phyloP scores from a whole-genome alignment of 345 rosid genomes.

The Capsella bursapastoris region DNA sequence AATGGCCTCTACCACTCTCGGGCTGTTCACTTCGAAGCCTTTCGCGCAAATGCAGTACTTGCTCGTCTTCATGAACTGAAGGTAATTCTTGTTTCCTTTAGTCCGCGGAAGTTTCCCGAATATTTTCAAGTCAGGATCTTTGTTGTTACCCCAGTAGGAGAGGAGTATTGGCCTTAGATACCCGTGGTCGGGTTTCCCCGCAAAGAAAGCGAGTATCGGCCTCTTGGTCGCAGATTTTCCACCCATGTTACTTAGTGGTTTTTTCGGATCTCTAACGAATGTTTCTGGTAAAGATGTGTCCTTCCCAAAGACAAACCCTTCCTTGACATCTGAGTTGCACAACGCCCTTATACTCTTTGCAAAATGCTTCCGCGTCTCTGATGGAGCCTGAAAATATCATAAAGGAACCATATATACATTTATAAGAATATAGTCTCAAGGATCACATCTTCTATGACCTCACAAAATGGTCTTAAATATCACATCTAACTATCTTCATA shows the following conservation, averaged over 20 bases:
- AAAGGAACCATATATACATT: not conserved
- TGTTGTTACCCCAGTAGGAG: slow-evolving; percentile 74
- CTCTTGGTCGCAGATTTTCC: slow-evolving; percentile 71
- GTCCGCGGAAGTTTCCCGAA: slow-evolving; percentile 62
- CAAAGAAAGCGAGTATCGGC: slow-evolving; percentile 82
- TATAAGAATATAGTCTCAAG: not conserved
- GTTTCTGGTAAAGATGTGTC: slow-evolving; percentile 90
- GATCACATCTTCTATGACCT: not conserved
- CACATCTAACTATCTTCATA: not conserved
- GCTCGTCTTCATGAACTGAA: slow-evolving; percentile 82
- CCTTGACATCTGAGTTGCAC: slow-evolving; percentile 84
- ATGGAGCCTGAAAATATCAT: slow-evolving; percentile 63
- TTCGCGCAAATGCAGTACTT: slow-evolving; percentile 91
- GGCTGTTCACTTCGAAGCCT: slow-evolving; percentile 91
- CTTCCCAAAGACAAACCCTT: slow-evolving; percentile 84
- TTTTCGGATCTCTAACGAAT: slow-evolving; percentile 54
- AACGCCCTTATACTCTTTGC: slow-evolving; percentile 79
- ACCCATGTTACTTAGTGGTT: slow-evolving; percentile 63
- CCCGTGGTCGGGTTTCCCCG: slow-evolving; percentile 78
- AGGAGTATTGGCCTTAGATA: slow-evolving; percentile 80
- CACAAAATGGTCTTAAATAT: not conserved
- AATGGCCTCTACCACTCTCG: slow-evolving; percentile 94
- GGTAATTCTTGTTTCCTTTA: slow-evolving; percentile 70
- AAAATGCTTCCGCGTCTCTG: slow-evolving; percentile 66
- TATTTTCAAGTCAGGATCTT: slow-evolving; percentile 88